These are phyloP conservation scores for Dactylellina cionopaga DNA, from an alignment of 2,329 filamentous ascomycete species.

Conservation along the genomic window DNA sequence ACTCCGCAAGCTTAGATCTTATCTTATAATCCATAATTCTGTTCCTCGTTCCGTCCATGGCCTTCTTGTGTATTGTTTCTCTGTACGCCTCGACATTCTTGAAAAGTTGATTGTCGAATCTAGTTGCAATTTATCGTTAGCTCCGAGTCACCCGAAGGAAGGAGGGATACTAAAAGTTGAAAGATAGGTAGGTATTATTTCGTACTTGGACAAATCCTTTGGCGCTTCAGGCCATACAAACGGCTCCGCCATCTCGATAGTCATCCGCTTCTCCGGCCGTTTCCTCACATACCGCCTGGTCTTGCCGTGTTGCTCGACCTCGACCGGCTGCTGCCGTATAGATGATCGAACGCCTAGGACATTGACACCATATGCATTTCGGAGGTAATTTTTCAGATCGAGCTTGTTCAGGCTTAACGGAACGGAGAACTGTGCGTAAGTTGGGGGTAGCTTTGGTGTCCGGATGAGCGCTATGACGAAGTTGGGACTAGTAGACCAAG, in stretches of 20 bases:
- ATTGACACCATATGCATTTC: slow-evolving; percentile 81
- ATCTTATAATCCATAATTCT: slow-evolving; percentile 65
- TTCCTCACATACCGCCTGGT: slow-evolving; percentile 71
- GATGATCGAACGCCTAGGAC: slow-evolving; percentile 79
- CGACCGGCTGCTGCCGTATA: slow-evolving; percentile 74
- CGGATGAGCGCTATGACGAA: slow-evolving; percentile 83
- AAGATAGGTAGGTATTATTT: slow-evolving; percentile 21
- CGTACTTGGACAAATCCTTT: slow-evolving; percentile 68
- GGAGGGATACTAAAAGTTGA: slow-evolving; percentile 18
- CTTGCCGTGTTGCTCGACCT: slow-evolving; percentile 65
- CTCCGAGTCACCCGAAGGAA: background rate
- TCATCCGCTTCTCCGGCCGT: slow-evolving; percentile 87
- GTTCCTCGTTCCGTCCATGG: slow-evolving; percentile 67
- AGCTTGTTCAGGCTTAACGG: slow-evolving; percentile 95
- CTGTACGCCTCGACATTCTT: slow-evolving; percentile 66
- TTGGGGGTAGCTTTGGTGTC: slow-evolving; percentile 76
- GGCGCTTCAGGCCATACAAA: slow-evolving; percentile 87
- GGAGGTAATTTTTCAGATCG: slow-evolving; percentile 94
- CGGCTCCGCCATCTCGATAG: slow-evolving; percentile 83
- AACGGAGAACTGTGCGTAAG: slow-evolving; percentile 88
- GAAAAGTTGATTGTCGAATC: slow-evolving; percentile 72
- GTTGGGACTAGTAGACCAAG: slow-evolving; percentile 71
- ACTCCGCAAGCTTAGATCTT: slow-evolving; percentile 64
- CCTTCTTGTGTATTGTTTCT: slow-evolving; percentile 59
- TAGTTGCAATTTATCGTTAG: slow-evolving; percentile 55